A percentile compares a stretch with the other conserved stretches of the same genome.
Evolutionary conservation across 1,284 basidiomycete genomes (phyloP).

Genomic region (Rhizopogon parksii): DNA sequence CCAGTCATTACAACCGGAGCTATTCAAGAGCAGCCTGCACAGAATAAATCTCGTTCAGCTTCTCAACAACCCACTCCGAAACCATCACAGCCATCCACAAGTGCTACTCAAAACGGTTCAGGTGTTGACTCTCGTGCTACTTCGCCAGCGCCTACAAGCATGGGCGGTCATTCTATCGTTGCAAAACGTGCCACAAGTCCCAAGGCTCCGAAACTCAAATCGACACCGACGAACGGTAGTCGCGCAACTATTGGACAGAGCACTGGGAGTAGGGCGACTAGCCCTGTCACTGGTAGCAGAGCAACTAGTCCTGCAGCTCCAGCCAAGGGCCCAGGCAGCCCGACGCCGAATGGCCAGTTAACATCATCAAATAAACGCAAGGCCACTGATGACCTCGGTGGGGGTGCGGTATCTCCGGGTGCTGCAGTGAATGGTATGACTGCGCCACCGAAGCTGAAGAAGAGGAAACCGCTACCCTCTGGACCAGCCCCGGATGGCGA

Average conservation of each 20-base stretch:
- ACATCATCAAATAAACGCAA: slow-evolving; percentile 55
- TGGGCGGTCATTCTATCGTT: slow-evolving; percentile 68
- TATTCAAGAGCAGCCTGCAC: slow-evolving; percentile 46
- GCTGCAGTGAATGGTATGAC: slow-evolving; percentile 28
- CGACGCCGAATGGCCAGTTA: slow-evolving; percentile 23
- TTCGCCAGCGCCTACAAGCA: slow-evolving; percentile 46
- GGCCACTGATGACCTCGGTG: slow-evolving; percentile 43
- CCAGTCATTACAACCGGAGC: slow-evolving; percentile 44
- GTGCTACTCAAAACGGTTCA: slow-evolving; percentile 27
- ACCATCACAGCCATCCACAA: slow-evolving; percentile 22
- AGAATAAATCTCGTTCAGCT: slow-evolving; percentile 25
- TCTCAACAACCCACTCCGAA: slow-evolving; percentile 29
- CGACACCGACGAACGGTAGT: slow-evolving; percentile 34
- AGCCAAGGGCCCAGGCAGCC: slow-evolving; percentile 28
- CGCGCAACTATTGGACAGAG: slow-evolving; percentile 38
- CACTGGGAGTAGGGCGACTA: slow-evolving; percentile 35
- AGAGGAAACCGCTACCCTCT: slow-evolving; percentile 47
- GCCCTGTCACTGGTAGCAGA: slow-evolving; percentile 36
- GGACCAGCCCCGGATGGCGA: slow-evolving; percentile 41
- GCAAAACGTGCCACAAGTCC: slow-evolving; percentile 79
- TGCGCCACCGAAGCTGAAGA: slow-evolving; percentile 51
- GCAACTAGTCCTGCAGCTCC: slow-evolving; percentile 38
- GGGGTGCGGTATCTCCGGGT: slow-evolving; percentile 20
- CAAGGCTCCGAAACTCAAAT: slow-evolving; percentile 53
- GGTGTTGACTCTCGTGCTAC: slow-evolving; percentile 43